Evolutionary conservation across 163 green algal genomes (phyloP).

Genomic region (Chlamydomonas reinhardtii): DNA sequence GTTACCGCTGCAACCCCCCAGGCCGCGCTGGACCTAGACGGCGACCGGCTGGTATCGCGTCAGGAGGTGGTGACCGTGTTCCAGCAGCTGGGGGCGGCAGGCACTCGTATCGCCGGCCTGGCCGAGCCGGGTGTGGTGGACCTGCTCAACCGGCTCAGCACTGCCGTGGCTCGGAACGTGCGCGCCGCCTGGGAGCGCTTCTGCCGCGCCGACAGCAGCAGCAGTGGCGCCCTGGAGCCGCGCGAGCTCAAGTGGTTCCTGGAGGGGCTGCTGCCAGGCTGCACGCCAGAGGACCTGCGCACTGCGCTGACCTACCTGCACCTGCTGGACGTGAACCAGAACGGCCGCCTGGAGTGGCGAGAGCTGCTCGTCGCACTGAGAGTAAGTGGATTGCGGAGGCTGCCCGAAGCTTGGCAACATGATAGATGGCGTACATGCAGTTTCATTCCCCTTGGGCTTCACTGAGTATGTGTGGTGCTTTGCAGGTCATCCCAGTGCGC

Average conservation of each 20-base stretch:
- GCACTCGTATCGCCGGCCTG: slow-evolving; percentile 4
- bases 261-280: slow-evolving; percentile 5
- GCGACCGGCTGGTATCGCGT: slow-evolving; percentile 34
- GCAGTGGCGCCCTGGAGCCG: slow-evolving; percentile 13
- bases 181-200: slow-evolving; percentile 39
- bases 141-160: slow-evolving; percentile 34
- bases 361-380: slow-evolving; percentile 48
- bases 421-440: too few species aligned
- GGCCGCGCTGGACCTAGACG: slow-evolving; percentile 52
- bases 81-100: slow-evolving; percentile 33
- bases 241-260: slow-evolving; percentile 42
- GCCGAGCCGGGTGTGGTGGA: slow-evolving; percentile 23
- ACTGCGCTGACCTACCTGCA: slow-evolving; percentile 26
- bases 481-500: neutral
- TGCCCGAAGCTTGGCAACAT: too few species aligned
- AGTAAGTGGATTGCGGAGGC: neutral
- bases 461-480: too few species aligned
- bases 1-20: neutral
- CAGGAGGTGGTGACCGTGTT: slow-evolving; percentile 51
- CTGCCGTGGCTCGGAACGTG: slow-evolving; percentile 9
- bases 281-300: slow-evolving; percentile 21
- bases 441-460: too few species aligned
- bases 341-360: slow-evolving; percentile 33
- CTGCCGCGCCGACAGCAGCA: slow-evolving; percentile 31
- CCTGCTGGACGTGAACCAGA: slow-evolving; percentile 51